Evolutionary conservation across 768 basidiomycete species (phyloP).

Genomic region (Pholiota molesta): DNA sequence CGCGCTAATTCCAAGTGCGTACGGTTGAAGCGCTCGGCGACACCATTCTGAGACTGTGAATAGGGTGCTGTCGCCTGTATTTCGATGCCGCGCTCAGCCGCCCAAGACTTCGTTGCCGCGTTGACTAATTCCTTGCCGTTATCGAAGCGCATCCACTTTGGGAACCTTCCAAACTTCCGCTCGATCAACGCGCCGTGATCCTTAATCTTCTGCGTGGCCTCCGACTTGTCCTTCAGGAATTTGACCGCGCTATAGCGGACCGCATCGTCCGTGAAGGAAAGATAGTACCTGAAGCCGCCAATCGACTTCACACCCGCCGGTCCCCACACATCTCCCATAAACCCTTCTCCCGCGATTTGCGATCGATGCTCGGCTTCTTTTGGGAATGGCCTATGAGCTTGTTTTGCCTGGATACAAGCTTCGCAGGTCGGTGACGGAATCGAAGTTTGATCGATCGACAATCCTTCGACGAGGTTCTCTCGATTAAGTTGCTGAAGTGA

Average conservation of each 20-base stretch:
- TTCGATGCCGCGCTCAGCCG: slow-evolving; percentile 26
- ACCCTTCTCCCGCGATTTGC: slow-evolving; percentile 22
- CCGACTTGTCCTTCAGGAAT: slow-evolving; percentile 21
- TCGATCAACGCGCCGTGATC: slow-evolving; percentile 18
- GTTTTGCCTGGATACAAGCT: slow-evolving; percentile 39
- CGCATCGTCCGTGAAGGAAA: slow-evolving; percentile 27
- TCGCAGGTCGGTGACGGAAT: slow-evolving; percentile 28
- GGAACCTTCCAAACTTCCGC: slow-evolving; percentile 7
- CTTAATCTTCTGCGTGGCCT: slow-evolving; percentile 19
- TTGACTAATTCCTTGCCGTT: slow-evolving; percentile 37
- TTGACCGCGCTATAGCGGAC: slow-evolving; percentile 9
- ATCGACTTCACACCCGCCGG: slow-evolving; percentile 25
- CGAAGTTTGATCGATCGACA: slow-evolving; percentile 18
- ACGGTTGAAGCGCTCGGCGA: slow-evolving; percentile 41
- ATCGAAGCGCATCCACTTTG: slow-evolving; percentile 24
- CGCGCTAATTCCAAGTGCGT: slow-evolving; percentile 32
- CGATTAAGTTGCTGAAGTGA: slow-evolving; percentile 20
- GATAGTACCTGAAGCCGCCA: slow-evolving; percentile 26
- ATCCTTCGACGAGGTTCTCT: slow-evolving; percentile 22
- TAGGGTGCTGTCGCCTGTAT: slow-evolving; percentile 37
- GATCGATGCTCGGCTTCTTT: slow-evolving; percentile 28
- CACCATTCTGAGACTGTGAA: slow-evolving; percentile 40
- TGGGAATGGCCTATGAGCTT: slow-evolving; percentile 32
- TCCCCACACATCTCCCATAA: slow-evolving; percentile 34
- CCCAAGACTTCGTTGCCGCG: slow-evolving; percentile 21